phyloP scores from a whole-genome alignment of 2,329 filamentous ascomycete genomes.

The Colletotrichum paranaense region DNA sequence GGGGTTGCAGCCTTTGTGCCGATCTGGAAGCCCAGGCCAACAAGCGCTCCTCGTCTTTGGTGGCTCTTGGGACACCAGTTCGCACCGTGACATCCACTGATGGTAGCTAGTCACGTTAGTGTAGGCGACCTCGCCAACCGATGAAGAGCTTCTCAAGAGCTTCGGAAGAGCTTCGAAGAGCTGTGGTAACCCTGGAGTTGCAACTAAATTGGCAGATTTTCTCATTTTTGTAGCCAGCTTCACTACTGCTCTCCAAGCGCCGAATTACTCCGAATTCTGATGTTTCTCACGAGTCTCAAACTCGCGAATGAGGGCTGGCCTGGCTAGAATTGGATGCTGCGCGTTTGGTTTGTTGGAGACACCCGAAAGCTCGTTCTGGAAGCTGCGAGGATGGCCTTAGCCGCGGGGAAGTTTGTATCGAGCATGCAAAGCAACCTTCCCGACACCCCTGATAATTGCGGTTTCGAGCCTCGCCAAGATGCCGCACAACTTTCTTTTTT shows the following conservation, averaged over 20 bases:
- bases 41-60: conserved; percentile 11
- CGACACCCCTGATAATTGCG: background rate
- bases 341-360: background rate
- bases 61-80: background rate
- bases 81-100: conserved; percentile 4
- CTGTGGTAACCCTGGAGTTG: background rate
- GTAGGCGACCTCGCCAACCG: conserved; percentile 2
- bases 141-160: conserved; percentile 11
- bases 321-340: background rate
- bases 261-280: too few species aligned
- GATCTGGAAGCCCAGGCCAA: conserved; percentile 21
- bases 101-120: background rate
- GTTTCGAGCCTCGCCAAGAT: conserved; percentile 4
- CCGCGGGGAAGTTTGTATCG: background rate
- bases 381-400: background rate
- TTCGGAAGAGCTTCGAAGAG: conserved; percentile 17
- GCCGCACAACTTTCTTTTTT: background rate
- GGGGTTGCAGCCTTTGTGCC: conserved; percentile 17
- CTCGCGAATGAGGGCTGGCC: background rate
- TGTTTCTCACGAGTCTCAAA: conserved; percentile 1
- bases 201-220: background rate
- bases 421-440: background rate
- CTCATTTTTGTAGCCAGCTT: conserved; percentile 14
- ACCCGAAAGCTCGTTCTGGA: background rate
- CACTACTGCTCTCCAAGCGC: background rate